Conservation (phyloP, 2,329 filamentous ascomycete genomes). For the Aurifilum marmelostoma region DNA sequence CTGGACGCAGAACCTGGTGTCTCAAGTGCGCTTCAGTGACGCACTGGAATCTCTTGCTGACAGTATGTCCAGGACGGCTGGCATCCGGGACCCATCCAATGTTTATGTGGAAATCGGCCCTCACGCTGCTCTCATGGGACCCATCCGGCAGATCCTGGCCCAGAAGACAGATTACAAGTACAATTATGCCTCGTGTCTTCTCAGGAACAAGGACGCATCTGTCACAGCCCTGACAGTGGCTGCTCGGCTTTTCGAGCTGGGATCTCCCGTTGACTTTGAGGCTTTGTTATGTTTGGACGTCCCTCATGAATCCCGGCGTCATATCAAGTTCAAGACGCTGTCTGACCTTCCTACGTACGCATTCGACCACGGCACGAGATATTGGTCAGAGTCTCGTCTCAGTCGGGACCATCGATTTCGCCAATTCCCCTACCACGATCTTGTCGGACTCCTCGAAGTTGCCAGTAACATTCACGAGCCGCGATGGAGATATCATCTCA, state of each 20-base stretch:
- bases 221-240: not conserved
- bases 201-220: constrained; percentile 3
- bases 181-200: not conserved
- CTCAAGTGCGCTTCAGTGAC: constrained; percentile 36
- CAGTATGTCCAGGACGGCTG: not conserved
- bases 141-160: constrained; percentile 31
- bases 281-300: not conserved
- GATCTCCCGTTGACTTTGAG: not conserved
- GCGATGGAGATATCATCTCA: constrained; percentile 13
- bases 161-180: constrained; percentile 15
- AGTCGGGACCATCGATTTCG: constrained; percentile 28
- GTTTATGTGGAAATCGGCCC: constrained; percentile 36
- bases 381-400: constrained; percentile 25
- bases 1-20: constrained; percentile 38
- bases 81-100: not conserved
- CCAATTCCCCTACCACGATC: constrained; percentile 38
- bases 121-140: constrained; percentile 34
- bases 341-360: constrained; percentile 26
- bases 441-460: constrained; percentile 5
- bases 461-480: not conserved
- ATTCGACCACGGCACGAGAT: constrained; percentile 24
- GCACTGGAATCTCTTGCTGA: constrained; percentile 27
- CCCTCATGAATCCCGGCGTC: not conserved
- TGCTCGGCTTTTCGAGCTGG: constrained; percentile 10
- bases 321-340: constrained; percentile 7